Evolutionary conservation across 345 rosid species (phyloP).

Genomic region (Erucastrum elatum): DNA sequence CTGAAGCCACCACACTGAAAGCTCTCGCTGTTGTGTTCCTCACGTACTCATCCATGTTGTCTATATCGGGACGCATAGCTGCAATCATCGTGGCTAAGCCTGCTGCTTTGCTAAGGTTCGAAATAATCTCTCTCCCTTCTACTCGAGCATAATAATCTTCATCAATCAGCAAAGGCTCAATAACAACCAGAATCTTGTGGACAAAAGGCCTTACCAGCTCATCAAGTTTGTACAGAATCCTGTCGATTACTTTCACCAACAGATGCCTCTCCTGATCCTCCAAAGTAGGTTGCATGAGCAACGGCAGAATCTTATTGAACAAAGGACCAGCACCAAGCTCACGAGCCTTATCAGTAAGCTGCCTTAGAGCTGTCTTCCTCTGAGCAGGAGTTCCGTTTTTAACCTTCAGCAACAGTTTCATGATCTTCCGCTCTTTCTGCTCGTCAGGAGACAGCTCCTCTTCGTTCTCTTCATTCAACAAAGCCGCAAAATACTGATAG

Average conservation of each 20-base stretch:
- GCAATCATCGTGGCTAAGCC: constrained; percentile 99
- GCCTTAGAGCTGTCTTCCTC: constrained; percentile 96
- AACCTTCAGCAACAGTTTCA: constrained; percentile 94
- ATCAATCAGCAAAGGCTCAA: constrained; percentile 96
- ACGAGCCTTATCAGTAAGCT: constrained; percentile 95
- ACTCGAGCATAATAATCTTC: constrained; percentile 99
- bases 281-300: constrained; percentile 97
- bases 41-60: constrained; percentile 95
- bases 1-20: constrained; percentile 99
- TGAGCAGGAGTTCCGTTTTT: constrained; percentile 98
- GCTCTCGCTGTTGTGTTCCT: constrained; percentile 99
- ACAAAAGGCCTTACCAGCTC: constrained; percentile 96
- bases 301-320: constrained; percentile 80
- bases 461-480: constrained; percentile 90
- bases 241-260: constrained; percentile 94
- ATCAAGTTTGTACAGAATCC: constrained; percentile 89
- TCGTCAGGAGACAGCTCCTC: constrained; percentile 89
- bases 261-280: constrained; percentile 99
- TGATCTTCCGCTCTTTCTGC: constrained; percentile 96
- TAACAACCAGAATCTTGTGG: constrained; percentile 98
- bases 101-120: constrained; percentile 97
- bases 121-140: constrained; percentile 97
- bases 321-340: constrained; percentile 98
- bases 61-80: constrained; percentile 99
- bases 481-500: constrained; percentile 84